Percentiles rank a stretch among this genome's conserved stretches.
Conservation (phyloP, 2,329 filamentous ascomycete genomes). For the Calycina marina region DNA sequence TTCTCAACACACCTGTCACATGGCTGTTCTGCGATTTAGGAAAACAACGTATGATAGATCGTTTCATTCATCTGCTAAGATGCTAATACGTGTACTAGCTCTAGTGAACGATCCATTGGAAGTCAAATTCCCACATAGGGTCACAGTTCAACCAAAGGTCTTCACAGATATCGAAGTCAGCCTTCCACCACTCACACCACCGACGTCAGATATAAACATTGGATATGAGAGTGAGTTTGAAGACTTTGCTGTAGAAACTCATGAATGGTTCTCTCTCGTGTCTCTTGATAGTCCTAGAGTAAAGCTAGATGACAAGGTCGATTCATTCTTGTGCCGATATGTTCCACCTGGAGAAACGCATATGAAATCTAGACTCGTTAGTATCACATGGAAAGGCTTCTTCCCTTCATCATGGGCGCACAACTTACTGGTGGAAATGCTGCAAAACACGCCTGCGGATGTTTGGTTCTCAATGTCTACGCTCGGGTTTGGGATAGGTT, state of each 20-base stretch:
- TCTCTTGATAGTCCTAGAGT: slow-evolving; percentile 52
- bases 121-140: slow-evolving; percentile 29
- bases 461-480: slow-evolving; percentile 42
- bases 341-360: slow-evolving; percentile 29
- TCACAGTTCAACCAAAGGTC: slow-evolving; percentile 23
- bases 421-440: slow-evolving; percentile 28
- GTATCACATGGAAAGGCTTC: slow-evolving; percentile 45
- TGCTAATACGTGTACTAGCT: no score
- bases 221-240: slow-evolving; percentile 38
- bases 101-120: slow-evolving; percentile 35
- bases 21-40: slow-evolving; percentile 67
- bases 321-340: slow-evolving; percentile 58
- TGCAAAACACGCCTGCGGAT: slow-evolving; percentile 30
- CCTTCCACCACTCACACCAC: slow-evolving; percentile 18
- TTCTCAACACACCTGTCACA: slow-evolving; percentile 48
- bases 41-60: slow-evolving; percentile 26
- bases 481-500: slow-evolving; percentile 33
- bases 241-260: slow-evolving; percentile 45
- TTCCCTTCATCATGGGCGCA: slow-evolving; percentile 38
- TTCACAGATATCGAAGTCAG: slow-evolving; percentile 19
- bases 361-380: slow-evolving; percentile 26
- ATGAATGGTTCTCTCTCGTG: slow-evolving; percentile 65
- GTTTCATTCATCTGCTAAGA: slow-evolving; percentile 5
- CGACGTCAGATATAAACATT: slow-evolving; percentile 16
- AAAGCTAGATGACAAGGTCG: slow-evolving; percentile 38